Base-by-base conservation (phyloP, 2,329 filamentous ascomycete genomes). In the Sporothrix sp. region DNA sequence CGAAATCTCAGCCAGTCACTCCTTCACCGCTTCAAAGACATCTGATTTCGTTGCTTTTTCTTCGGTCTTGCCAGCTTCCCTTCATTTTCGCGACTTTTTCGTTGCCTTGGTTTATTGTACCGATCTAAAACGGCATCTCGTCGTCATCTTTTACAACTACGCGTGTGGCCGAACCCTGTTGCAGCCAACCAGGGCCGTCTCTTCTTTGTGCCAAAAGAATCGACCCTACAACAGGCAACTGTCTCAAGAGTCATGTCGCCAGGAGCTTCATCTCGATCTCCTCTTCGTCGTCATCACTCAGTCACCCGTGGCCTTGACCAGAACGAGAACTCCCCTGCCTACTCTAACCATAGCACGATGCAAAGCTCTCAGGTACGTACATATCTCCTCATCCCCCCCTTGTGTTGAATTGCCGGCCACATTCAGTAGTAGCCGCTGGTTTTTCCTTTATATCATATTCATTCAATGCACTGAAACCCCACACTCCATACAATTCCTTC, bases 201-300 rank as follows among this genome's bases (percentile, higher is more conserved):
- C n/a, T 9, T n/a, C 44, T 45, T 28, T 36, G 8, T 51, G 2
- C 4, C n/a, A 20, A 40, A 33, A 20, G 46, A 16, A n/a, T 20
- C 13, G 9, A 21, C 16, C 20, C 23, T 21, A 6, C n/a, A 20
- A 35, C 20, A 27, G 11, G 27, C 3, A 10, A 47, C 48, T 49
- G 16, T 39, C 33, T 49, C 44, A 25, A 50, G 49, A 59, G 62
- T 54, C 52, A 74, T 73, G 71, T 70, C 70, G 60, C 60, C 62
- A 53, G 60, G 58, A 54, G 59, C 60, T 36, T 65, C 67, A 23
- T 66, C 66, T 21, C 71, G 68, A 40, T 73, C 72, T 46, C 70
- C 71, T 16, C 62, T 59, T 46, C 60, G 67, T 49, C 66, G 66
- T 53, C 69, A 65, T 25, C 53, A 61, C 25, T 60, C 60, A 9